A percentile compares a stretch with the other conserved stretches of the same genome.
Conservation (phyloP, 1,139 yeast species). For the Kodamaea suecica region DNA sequence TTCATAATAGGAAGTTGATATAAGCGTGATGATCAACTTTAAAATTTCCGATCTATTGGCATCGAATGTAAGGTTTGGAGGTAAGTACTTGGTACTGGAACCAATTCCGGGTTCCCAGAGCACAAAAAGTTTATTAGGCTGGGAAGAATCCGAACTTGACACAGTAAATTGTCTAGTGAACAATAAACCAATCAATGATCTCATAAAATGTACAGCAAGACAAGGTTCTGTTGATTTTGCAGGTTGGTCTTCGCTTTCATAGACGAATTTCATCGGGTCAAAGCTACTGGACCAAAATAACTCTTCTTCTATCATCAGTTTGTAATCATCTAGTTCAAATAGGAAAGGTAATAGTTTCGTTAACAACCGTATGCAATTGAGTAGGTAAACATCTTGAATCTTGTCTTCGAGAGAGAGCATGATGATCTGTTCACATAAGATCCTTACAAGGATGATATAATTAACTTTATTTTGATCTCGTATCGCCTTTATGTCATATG, state of each 20-base stretch:
- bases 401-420: slow-evolving; percentile 5
- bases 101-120: slow-evolving; percentile 85
- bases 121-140: slow-evolving; percentile 3
- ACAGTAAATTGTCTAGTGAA: slow-evolving; percentile 3
- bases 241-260: slow-evolving; percentile 5
- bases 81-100: slow-evolving; percentile 32
- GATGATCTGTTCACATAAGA: slow-evolving; percentile 34
- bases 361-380: slow-evolving; percentile 65
- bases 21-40: slow-evolving; percentile 57
- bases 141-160: neutral
- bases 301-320: slow-evolving; percentile 35
- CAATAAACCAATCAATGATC: slow-evolving; percentile 6
- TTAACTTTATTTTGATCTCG: slow-evolving; percentile 57
- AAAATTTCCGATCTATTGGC: slow-evolving; percentile 67
- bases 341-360: slow-evolving; percentile 67
- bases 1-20: slow-evolving; percentile 60
- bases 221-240: neutral
- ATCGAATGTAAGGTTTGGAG: slow-evolving; percentile 52
- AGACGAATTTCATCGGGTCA: slow-evolving; percentile 22
- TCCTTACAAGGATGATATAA: slow-evolving; percentile 51
- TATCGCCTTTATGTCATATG: slow-evolving; percentile 56
- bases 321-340: slow-evolving; percentile 49
- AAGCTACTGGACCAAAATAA: slow-evolving; percentile 31
- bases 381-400: slow-evolving; percentile 17
- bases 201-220: neutral